Percentiles rank a stretch among this genome's conserved stretches.
Conservation (phyloP, 2,329 filamentous ascomycete species). For the Rhynchosporium graminicola region DNA sequence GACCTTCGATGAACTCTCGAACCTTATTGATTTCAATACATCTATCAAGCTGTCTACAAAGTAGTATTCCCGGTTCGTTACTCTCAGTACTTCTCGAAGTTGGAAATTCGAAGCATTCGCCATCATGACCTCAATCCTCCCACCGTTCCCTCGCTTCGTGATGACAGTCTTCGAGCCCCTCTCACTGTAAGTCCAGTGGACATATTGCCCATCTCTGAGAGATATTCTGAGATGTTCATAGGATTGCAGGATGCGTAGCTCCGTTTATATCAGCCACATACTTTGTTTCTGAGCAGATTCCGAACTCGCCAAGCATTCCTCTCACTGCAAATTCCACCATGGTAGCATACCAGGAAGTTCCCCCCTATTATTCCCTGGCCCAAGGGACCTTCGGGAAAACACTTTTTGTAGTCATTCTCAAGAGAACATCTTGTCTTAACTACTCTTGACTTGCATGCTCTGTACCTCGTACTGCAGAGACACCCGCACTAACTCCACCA, state of each 20-base stretch:
- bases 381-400: background rate
- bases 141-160: slow-evolving; percentile 62
- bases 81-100: background rate
- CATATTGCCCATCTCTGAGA: background rate
- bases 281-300: slow-evolving; percentile 66
- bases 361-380: background rate
- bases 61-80: no score
- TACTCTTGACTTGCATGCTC: no score
- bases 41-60: background rate
- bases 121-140: slow-evolving; percentile 62
- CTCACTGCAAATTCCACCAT: slow-evolving; percentile 42
- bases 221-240: slow-evolving; percentile 39
- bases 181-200: slow-evolving; percentile 19
- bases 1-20: background rate
- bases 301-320: slow-evolving; percentile 40
- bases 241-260: slow-evolving; percentile 59
- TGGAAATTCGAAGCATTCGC: background rate
- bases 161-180: slow-evolving; percentile 68
- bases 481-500: slow-evolving; percentile 47
- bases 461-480: no score
- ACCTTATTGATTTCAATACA: background rate
- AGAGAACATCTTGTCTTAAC: no score
- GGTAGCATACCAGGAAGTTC: slow-evolving; percentile 33
- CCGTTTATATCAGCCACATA: slow-evolving; percentile 57
- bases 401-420: background rate